Conservation (phyloP, 2,329 filamentous ascomycete genomes). For the Microcyclosporella mali region DNA sequence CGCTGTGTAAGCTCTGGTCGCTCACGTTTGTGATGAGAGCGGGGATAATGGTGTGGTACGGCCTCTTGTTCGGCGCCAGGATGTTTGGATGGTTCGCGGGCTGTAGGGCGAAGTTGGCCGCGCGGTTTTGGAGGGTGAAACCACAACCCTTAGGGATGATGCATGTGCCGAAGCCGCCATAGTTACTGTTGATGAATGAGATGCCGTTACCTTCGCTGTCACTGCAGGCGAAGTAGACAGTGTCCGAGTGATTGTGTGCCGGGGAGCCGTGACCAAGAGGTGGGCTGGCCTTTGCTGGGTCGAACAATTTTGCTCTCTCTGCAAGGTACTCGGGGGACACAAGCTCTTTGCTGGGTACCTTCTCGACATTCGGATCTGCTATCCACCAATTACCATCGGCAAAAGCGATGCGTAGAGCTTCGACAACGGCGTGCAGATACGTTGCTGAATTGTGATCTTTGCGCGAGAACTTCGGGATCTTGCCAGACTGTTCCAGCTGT, state of each 20-base stretch:
- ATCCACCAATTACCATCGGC: constrained; percentile 87
- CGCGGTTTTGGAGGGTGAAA: constrained; percentile 92
- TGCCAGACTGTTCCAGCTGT: constrained; percentile 68
- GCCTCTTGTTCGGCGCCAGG: constrained; percentile 73
- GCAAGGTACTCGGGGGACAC: constrained; percentile 70
- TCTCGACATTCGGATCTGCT: constrained; percentile 67
- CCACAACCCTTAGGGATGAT: constrained; percentile 83
- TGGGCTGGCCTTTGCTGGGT: constrained; percentile 46
- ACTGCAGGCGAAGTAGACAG: constrained; percentile 85
- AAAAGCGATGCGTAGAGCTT: constrained; percentile 82
- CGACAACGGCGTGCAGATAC: constrained; percentile 75
- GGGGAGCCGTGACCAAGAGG: constrained; percentile 68
- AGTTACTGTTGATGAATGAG: constrained; percentile 96
- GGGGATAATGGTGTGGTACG: constrained; percentile 97
- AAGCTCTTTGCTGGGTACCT: constrained; percentile 64
- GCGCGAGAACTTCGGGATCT: constrained; percentile 63
- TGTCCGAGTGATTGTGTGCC: constrained; percentile 80
- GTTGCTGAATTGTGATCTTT: constrained; percentile 74
- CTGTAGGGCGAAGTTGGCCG: constrained; percentile 73
- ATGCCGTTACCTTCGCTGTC: constrained; percentile 82
- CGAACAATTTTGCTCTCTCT: constrained; percentile 59
- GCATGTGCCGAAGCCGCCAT: constrained; percentile 76
- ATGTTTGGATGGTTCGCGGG: constrained; percentile 66
- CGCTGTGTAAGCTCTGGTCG: constrained; percentile 70
- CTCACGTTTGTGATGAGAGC: constrained; percentile 73